Evolutionary conservation across 495 filamentous ascomycete genomes (phyloP), one percentile per base, ranked within the genome.

Genomic region (Xylaria venustula): DNA sequence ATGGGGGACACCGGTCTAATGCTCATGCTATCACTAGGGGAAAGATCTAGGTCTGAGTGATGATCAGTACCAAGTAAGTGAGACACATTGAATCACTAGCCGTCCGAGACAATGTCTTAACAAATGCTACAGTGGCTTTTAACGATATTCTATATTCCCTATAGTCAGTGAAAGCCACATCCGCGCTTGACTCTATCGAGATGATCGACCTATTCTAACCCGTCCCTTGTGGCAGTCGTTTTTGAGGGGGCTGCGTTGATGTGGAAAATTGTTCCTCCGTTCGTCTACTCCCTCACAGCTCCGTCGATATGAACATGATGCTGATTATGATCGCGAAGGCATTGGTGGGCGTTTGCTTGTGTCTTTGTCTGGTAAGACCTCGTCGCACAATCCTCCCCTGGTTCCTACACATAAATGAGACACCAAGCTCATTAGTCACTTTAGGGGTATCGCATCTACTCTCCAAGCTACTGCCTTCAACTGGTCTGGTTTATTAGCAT

Each of bases 131-230:
- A 87, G 64, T 95, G 90, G 90, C 77, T 93, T 17, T 73, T 93
- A 46, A 92, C 88, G 0, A 87, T 90, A 34, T 94, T 93, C 66
- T 93, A 93, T 66, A 88, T 87, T 20, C 74, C 81, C 2, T 87
- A 87, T 59, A 85, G 73, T 77, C 36, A 60, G 57, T 52, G 51
- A 37, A 66, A 23, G n/a, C 64, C 49, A 55, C 57, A 17, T 22
- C 56, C 58, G 17, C 8, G 12, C n/a, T 12, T 25, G 15, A 34
- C 14, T 1, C 36, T 17, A 46, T 8, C 30, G 1, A 48, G 14
- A 5, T 30, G 1, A 46, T 49, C n/a, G n/a, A 57, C 3, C 8
- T 17, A 52, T 62, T 42, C 40, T 60, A 53, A 67, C 82, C 15
- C 68, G 78, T 2, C 20, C 77, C 79, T 45, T 84, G 73, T 28